phyloP scores from a whole-genome alignment of 225 moss, liverwort and hornwort genomes.

The Bryum argenteum region DNA sequence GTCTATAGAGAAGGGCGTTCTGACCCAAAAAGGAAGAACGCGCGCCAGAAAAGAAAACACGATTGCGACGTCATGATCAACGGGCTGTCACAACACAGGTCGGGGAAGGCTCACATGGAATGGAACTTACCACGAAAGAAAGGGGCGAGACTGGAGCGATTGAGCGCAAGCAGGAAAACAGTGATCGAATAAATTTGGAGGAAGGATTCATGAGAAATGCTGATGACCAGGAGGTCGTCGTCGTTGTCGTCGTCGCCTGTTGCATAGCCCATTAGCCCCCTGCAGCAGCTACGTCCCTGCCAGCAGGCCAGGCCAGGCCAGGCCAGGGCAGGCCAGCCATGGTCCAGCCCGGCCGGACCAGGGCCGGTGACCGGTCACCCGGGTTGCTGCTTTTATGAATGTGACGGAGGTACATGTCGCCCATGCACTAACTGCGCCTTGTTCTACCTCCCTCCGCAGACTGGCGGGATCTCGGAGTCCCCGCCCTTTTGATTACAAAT shows the following conservation, averaged over 20 bases:
- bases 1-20: not conserved
- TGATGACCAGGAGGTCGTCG: not conserved
- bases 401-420: not conserved
- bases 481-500: not conserved
- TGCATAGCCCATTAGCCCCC: not conserved
- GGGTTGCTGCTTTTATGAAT: no score
- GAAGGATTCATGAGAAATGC: constrained; percentile 35
- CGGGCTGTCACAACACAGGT: not conserved
- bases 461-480: not conserved
- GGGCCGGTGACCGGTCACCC: not conserved
- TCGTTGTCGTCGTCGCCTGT: not conserved
- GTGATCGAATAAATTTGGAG: not conserved
- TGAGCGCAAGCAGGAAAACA: not conserved
- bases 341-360: not conserved
- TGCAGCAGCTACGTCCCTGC: constrained; percentile 16
- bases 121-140: constrained; percentile 14
- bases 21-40: not conserved
- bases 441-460: constrained; percentile 4
- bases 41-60: not conserved
- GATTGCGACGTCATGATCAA: not conserved
- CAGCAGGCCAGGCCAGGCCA: not conserved
- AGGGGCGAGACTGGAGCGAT: not conserved
- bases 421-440: not conserved
- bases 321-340: not conserved
- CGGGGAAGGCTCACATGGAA: not conserved